Conservation (phyloP, 169 alveolate genomes). For the Plasmodium gonderi region DNA sequence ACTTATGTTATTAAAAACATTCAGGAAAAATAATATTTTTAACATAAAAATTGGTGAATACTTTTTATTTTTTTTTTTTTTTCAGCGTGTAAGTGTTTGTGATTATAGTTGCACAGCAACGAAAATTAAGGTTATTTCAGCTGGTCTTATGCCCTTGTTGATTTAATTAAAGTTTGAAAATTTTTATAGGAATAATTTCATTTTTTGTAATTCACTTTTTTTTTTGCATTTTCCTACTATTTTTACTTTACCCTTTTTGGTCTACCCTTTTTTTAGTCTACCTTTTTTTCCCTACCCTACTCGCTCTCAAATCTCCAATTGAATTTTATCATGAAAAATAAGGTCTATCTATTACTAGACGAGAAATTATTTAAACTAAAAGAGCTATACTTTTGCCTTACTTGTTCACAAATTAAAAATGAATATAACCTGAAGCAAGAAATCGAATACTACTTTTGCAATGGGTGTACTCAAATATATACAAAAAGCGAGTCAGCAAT, state of each 20-base stretch:
- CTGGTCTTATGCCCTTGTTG: background rate
- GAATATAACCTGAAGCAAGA: conserved; percentile 54
- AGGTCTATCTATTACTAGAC: conserved; percentile 43
- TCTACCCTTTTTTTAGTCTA: background rate
- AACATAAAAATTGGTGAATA: background rate
- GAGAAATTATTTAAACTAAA: conserved; percentile 61
- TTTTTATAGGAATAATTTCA: background rate
- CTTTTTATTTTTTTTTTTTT: background rate
- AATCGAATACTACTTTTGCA: conserved; percentile 60
- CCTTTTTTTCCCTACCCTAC: background rate
- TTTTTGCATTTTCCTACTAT: too few species aligned
- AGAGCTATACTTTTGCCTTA: conserved; percentile 61
- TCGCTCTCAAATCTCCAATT: too few species aligned
- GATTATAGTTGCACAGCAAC: background rate
- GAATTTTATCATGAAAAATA: conserved; percentile 57
- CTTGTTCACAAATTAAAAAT: conserved; percentile 54
- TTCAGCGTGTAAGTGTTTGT: background rate
- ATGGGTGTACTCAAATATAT: conserved; percentile 64
- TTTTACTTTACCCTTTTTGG: too few species aligned
- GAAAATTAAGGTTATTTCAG: background rate
- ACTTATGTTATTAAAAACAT: background rate
- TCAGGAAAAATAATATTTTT: background rate
- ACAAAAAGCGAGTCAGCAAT: conserved; percentile 29
- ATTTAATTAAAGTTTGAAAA: background rate
- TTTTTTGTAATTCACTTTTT: too few species aligned